Evolutionary conservation across 345 rosid genomes (phyloP).

Genomic region (Punica granatum): DNA sequence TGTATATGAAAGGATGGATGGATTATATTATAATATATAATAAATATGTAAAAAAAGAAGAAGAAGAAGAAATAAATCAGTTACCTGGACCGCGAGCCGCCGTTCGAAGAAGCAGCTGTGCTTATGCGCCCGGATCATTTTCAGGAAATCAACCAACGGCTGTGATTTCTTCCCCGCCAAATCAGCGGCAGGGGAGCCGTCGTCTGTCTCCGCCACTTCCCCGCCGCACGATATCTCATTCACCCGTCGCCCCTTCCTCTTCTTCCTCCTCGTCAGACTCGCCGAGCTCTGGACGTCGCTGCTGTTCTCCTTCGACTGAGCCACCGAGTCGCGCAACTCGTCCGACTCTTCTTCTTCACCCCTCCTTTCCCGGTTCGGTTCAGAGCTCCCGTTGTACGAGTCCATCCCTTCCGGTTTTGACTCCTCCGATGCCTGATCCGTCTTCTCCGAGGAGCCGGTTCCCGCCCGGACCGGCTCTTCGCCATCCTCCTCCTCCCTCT

Average conservation of each 20-base stretch:
- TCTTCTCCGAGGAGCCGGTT: conserved; percentile 20
- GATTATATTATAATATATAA: background rate
- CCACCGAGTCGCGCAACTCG: conserved; percentile 28
- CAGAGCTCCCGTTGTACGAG: conserved; percentile 24
- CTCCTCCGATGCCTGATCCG: conserved; percentile 25
- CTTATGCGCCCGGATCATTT: conserved; percentile 49
- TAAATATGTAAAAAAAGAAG: background rate
- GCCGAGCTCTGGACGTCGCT: conserved; percentile 55
- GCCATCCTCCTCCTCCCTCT: conserved; percentile 13
- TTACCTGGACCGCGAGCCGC: conserved; percentile 55
- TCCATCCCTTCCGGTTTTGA: conserved; percentile 23
- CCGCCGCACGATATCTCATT: conserved; percentile 19
- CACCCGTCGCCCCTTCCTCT: conserved; percentile 24
- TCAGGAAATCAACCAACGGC: conserved; percentile 41
- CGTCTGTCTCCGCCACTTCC: conserved; percentile 15
- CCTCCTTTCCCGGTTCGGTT: conserved; percentile 15
- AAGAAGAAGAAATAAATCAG: background rate
- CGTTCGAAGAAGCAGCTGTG: conserved; percentile 47
- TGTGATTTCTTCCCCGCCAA: conserved; percentile 33
- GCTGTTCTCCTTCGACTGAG: conserved; percentile 29
- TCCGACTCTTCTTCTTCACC: conserved; percentile 23
- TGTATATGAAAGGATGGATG: too few relatives aligned
- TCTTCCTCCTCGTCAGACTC: conserved; percentile 23
- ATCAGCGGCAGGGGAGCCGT: conserved; percentile 11
- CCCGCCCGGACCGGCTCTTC: conserved; percentile 15